Conservation (phyloP, 352 stramenopile genomes). For the Phytopythium oedochilum region DNA sequence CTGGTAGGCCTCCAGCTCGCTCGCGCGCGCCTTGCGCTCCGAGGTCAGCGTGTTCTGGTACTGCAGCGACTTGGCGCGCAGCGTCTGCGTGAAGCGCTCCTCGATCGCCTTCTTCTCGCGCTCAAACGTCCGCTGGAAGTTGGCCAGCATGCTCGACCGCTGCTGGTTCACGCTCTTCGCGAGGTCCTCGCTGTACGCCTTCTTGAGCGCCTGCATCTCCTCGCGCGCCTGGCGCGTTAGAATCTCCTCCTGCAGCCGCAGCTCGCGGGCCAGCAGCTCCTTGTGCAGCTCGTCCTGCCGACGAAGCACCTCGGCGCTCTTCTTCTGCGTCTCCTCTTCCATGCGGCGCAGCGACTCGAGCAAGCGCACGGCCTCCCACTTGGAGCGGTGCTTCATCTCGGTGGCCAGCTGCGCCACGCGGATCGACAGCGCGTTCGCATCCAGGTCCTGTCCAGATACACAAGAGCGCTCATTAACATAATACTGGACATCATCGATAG, state of each 20-base stretch:
- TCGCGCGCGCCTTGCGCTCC: constrained; percentile 57
- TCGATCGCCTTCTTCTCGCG: constrained; percentile 63
- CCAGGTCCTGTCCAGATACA: constrained; percentile 42
- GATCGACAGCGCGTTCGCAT: constrained; percentile 63
- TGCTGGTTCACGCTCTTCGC: constrained; percentile 56
- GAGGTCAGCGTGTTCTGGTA: constrained; percentile 53
- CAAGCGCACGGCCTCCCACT: constrained; percentile 77
- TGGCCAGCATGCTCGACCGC: constrained; percentile 46
- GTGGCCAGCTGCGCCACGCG: constrained; percentile 73
- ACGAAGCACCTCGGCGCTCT: constrained; percentile 56
- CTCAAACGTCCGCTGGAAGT: constrained; percentile 51
- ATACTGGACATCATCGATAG: too few relatives aligned
- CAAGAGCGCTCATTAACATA: background rate
- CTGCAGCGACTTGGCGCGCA: constrained; percentile 45
- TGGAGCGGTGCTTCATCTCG: constrained; percentile 86
- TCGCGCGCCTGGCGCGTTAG: constrained; percentile 53
- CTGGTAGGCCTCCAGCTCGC: constrained; percentile 63
- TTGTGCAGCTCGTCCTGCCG: constrained; percentile 70
- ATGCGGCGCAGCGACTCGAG: constrained; percentile 71
- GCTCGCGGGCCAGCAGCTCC: constrained; percentile 68
- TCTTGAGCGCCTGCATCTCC: constrained; percentile 57
- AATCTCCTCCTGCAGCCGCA: constrained; percentile 69
- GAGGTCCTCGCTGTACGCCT: constrained; percentile 59
- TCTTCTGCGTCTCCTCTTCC: constrained; percentile 74
- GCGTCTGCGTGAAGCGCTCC: constrained; percentile 36